Percentiles rank a stretch among this genome's conserved stretches.
Evolutionary conservation across 148 eudicot species (phyloP).

Genomic region (Salicornia ramosissima): DNA sequence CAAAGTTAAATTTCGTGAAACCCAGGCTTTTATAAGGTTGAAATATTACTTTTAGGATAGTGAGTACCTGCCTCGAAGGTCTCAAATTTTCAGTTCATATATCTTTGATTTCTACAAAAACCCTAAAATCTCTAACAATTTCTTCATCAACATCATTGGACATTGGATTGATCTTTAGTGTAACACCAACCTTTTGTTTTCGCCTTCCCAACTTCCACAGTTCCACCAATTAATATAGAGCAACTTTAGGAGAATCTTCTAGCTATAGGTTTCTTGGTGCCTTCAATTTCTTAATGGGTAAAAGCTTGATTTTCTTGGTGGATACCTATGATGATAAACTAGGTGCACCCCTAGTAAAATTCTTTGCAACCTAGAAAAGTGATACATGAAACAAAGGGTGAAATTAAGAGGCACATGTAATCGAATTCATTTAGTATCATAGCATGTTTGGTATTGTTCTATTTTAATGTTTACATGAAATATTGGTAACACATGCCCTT

Average conservation of each 20-base stretch:
- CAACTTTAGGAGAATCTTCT: background rate
- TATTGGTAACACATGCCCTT: no score
- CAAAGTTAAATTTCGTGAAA: no score
- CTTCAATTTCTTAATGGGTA: constrained; percentile 70
- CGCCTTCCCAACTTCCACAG: background rate
- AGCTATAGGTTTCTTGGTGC: constrained; percentile 37
- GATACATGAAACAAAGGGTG: constrained; percentile 4
- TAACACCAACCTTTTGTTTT: background rate
- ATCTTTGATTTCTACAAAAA: no score
- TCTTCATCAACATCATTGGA: background rate
- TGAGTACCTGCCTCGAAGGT: background rate
- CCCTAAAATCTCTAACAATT: no score
- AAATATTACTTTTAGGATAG: no score
- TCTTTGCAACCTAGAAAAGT: constrained; percentile 61
- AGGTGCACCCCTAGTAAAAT: constrained; percentile 54
- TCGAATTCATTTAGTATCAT: background rate
- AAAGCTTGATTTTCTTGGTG: constrained; percentile 47
- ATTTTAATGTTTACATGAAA: no score
- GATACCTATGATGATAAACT: constrained; percentile 29
- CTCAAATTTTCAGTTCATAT: background rate
- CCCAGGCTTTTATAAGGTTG: no score
- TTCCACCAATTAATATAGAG: background rate
- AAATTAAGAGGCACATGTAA: background rate
- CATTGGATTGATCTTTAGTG: background rate
- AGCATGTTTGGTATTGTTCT: no score